phyloP scores from a whole-genome alignment of 148 eudicot genomes.

The Heliamphora exappendiculata region DNA sequence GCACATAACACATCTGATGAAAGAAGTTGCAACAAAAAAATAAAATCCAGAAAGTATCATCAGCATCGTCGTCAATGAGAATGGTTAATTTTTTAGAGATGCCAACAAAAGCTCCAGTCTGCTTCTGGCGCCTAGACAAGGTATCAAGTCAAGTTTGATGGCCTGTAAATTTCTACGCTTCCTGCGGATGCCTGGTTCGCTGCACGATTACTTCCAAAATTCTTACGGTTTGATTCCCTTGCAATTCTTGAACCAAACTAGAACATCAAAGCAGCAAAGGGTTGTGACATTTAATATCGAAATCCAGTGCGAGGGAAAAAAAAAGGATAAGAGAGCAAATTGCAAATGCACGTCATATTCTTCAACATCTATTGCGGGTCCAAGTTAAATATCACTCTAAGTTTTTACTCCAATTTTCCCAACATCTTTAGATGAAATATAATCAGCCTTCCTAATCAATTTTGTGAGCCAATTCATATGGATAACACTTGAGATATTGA shows the following conservation, averaged over 20 bases:
- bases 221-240: slow-evolving; percentile 78
- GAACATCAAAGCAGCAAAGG: slow-evolving; percentile 11
- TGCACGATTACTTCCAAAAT: slow-evolving; percentile 93
- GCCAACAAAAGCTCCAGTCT: neutral
- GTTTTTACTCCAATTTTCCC: no score
- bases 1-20: neutral
- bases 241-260: slow-evolving; percentile 95
- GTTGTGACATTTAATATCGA: neutral
- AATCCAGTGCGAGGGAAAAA: neutral
- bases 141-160: slow-evolving; percentile 7
- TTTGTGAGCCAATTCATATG: neutral
- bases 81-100: neutral
- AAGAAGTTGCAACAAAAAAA: neutral
- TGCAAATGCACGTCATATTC: neutral
- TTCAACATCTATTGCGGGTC: no score
- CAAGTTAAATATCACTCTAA: no score
- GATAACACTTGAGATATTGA: neutral
- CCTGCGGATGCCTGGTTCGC: slow-evolving; percentile 92
- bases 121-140: neutral
- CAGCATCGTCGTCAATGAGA: neutral
- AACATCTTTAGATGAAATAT: no score
- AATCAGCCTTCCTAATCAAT: neutral
- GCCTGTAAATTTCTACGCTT: slow-evolving; percentile 39
- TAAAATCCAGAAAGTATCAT: neutral
- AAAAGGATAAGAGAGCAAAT: neutral